phyloP scores from a whole-genome alignment of 1,139 yeast genomes.

The Scheffersomyces lignicola region DNA sequence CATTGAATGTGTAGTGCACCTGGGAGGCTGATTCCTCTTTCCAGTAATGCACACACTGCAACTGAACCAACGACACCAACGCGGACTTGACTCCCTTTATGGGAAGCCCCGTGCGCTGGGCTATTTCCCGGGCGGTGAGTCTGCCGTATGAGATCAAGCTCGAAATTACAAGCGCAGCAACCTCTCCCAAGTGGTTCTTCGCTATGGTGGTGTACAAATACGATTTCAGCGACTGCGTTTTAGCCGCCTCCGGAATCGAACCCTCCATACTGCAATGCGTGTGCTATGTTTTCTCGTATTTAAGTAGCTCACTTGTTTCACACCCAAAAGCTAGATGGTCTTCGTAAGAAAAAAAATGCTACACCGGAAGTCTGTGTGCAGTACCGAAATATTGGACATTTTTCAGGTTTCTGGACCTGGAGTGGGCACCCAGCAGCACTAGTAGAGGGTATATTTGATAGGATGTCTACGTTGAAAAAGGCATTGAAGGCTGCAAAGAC shows the following conservation, averaged over 20 bases:
- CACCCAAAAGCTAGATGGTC: no score
- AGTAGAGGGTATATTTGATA: no score
- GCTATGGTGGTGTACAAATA: slow-evolving; percentile 56
- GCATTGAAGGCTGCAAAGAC: slow-evolving; percentile 58
- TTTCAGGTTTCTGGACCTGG: no score
- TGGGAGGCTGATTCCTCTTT: slow-evolving; percentile 31
- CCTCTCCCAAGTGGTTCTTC: slow-evolving; percentile 60
- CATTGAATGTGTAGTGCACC: slow-evolving; percentile 54
- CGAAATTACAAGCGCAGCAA: slow-evolving; percentile 57
- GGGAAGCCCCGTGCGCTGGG: slow-evolving; percentile 40
- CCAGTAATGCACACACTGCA: slow-evolving; percentile 61
- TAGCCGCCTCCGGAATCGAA: slow-evolving; percentile 20
- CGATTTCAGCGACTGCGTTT: slow-evolving; percentile 62
- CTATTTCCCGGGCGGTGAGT: slow-evolving; percentile 49
- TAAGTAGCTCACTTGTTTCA: no score
- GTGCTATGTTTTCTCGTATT: no score
- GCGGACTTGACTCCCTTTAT: slow-evolving; percentile 51
- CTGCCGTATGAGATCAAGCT: slow-evolving; percentile 61
- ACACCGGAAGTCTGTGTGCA: no score
- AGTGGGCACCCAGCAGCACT: no score
- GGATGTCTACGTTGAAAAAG: slow-evolving; percentile 34
- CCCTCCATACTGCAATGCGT: slow-evolving; percentile 15
- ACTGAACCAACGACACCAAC: slow-evolving; percentile 64
- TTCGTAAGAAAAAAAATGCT: no score
- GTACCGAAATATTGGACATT: no score